Percentiles rank a stretch among this genome's conserved stretches.
Evolutionary conservation across 345 rosid species (phyloP).

Genomic region (Erucastrum elatum): DNA sequence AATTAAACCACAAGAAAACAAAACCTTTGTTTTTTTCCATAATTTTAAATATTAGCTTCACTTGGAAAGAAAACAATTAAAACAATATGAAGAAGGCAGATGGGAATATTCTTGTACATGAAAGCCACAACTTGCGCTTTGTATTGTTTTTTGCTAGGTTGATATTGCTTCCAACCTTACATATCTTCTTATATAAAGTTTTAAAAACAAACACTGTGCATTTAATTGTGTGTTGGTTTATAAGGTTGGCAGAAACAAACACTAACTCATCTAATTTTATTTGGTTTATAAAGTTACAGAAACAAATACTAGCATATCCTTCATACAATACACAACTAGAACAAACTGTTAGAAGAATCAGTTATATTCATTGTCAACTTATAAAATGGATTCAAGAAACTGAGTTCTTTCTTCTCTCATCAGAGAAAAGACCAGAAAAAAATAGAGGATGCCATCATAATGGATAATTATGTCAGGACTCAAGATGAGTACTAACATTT

Average conservation of each 20-base stretch:
- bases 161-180: conserved; percentile 18
- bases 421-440: background rate
- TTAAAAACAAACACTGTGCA: no score
- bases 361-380: background rate
- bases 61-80: background rate
- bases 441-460: conserved; percentile 14
- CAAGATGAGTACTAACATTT: conserved; percentile 8
- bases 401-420: background rate
- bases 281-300: background rate
- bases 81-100: background rate
- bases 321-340: background rate
- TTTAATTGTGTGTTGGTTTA: no score
- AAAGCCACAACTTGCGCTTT: conserved; percentile 10
- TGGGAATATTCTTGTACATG: conserved; percentile 17
- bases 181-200: background rate
- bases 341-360: background rate
- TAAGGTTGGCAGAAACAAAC: no score
- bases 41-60: background rate
- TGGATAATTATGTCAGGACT: conserved; percentile 34
- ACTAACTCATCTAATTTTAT: background rate
- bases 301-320: background rate
- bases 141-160: conserved; percentile 1
- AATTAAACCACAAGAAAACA: background rate
- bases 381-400: background rate
- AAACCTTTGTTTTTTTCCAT: background rate